Evolutionary conservation across 441 rosid genomes (phyloP).

Genomic region (Pelargonium fulgidum): DNA sequence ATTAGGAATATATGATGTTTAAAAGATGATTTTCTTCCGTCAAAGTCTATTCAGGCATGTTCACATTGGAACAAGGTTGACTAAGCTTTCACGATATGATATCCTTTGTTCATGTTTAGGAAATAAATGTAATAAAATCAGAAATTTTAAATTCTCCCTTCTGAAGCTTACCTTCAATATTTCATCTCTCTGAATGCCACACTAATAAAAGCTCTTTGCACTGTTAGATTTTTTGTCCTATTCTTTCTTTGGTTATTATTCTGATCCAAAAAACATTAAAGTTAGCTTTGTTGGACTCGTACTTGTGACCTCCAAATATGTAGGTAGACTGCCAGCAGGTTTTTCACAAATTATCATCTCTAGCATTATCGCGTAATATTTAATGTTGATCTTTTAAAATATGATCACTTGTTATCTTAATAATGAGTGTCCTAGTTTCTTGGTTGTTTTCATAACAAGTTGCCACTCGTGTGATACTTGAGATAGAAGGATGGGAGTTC

Average conservation of each 20-base stretch:
- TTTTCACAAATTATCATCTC: neutral
- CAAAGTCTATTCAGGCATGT: conserved; percentile 2
- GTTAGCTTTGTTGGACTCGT: neutral
- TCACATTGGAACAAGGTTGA: neutral
- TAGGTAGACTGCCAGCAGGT: neutral
- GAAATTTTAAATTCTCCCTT: neutral
- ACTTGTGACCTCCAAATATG: neutral
- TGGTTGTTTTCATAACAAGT: neutral
- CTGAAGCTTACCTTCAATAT: neutral
- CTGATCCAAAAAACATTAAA: neutral
- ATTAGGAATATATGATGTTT: neutral
- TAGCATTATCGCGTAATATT: neutral
- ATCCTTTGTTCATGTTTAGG: neutral
- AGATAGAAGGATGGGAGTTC: conserved; percentile 1
- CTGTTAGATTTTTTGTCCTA: neutral
- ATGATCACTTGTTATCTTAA: neutral
- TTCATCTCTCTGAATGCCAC: neutral
- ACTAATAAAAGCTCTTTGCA: neutral
- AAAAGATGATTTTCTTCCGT: neutral
- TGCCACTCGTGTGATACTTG: neutral
- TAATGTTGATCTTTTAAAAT: neutral
- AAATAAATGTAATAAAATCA: neutral
- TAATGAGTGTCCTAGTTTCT: neutral
- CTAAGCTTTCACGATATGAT: neutral
- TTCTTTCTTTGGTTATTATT: neutral